A percentile compares a stretch with the other conserved stretches of the same genome.
phyloP scores from a whole-genome alignment of 1,139 yeast genomes.

The Zygosaccharomyces sapae region DNA sequence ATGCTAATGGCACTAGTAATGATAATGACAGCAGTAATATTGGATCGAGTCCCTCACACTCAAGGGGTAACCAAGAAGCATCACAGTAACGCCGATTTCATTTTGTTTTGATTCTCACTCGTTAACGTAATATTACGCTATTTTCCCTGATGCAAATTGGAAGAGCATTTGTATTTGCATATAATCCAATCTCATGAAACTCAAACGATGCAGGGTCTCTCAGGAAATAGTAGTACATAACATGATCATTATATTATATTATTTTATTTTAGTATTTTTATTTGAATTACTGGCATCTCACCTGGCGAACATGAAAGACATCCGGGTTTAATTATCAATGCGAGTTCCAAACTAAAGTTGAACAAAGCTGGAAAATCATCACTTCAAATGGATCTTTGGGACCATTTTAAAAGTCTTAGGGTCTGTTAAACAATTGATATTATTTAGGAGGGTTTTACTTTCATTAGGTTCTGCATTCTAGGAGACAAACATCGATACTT shows the following conservation, averaged over 20 bases:
- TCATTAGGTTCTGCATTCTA: neutral
- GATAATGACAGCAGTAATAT: neutral
- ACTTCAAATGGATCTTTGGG: neutral
- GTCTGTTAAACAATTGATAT: neutral
- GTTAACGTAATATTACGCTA: neutral
- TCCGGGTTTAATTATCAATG: neutral
- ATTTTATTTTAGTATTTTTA: neutral
- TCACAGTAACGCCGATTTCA: neutral
- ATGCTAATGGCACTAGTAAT: neutral
- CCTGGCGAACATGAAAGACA: neutral
- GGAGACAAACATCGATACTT: neutral
- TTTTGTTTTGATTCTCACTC: neutral
- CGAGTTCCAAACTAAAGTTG: neutral
- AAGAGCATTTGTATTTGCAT: too few relatives aligned
- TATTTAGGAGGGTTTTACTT: neutral
- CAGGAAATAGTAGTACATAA: neutral
- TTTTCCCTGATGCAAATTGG: too few relatives aligned
- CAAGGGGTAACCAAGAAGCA: conserved; percentile 6
- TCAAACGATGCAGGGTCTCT: too few relatives aligned
- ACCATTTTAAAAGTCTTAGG: neutral
- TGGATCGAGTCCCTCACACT: conserved; percentile 3
- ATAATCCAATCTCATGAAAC: too few relatives aligned
- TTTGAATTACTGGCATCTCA: neutral
- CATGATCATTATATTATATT: neutral
- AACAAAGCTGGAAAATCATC: neutral